These are phyloP conservation scores for Solanum tarapatanum DNA, from an alignment of 257 asterid species.

Conservation along the genomic window DNA sequence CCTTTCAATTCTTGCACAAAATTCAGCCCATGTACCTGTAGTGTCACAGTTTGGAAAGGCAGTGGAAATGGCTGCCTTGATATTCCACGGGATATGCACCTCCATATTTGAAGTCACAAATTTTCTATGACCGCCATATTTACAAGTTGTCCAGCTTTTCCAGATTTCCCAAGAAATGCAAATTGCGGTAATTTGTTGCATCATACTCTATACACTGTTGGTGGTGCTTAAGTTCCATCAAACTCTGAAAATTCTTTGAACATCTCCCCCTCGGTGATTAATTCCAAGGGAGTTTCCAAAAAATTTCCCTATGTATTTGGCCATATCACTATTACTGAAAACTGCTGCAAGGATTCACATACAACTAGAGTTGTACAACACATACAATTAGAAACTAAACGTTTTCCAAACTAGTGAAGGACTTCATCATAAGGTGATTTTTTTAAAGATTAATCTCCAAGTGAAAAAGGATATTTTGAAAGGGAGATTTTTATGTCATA, in stretches of 20 bases:
- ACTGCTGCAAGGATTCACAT: background rate
- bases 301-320: background rate
- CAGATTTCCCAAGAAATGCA: background rate
- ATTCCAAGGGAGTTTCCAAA: background rate
- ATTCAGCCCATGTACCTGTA: background rate
- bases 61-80: background rate
- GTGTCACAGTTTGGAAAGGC: background rate
- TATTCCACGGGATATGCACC: background rate
- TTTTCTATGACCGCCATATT: no score
- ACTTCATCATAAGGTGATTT: no score
- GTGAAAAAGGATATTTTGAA: no score
- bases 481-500: background rate
- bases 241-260: background rate
- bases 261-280: background rate
- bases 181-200: background rate
- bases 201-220: background rate
- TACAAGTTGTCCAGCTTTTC: background rate
- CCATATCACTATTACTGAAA: background rate
- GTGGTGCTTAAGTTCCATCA: background rate
- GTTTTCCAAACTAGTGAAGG: background rate
- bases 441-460: no score
- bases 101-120: background rate
- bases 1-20: no score
- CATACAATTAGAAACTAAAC: background rate
- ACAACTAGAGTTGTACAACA: no score